Evolutionary conservation across 768 basidiomycete genomes (phyloP).

Genomic region (Suillus fuscotomentosus): DNA sequence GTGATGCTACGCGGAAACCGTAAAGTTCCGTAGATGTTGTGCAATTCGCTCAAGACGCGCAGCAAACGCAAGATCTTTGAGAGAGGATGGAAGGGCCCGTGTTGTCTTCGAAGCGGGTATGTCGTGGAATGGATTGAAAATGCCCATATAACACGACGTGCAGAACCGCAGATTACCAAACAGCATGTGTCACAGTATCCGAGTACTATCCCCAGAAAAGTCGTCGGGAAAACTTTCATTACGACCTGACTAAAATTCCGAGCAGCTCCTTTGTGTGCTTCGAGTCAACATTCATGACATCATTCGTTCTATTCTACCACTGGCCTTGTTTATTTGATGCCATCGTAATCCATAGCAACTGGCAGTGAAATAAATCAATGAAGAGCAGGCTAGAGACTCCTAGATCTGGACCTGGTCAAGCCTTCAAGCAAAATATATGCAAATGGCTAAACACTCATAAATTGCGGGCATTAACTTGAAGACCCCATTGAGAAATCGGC

Average conservation of each 20-base stretch:
- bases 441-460: not conserved
- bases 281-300: slow-evolving; percentile 34
- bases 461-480: not conserved
- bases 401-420: no score
- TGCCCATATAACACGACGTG: not conserved
- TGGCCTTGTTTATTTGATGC: slow-evolving; percentile 61
- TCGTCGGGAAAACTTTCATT: slow-evolving; percentile 10
- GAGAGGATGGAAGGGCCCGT: not conserved
- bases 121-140: not conserved
- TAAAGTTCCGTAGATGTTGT: not conserved
- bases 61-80: not conserved
- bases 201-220: not conserved
- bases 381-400: not conserved
- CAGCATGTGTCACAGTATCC: not conserved
- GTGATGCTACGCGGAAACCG: not conserved
- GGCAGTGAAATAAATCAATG: not conserved
- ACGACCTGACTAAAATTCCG: slow-evolving; percentile 50
- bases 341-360: slow-evolving; percentile 26
- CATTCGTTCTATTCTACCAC: slow-evolving; percentile 88
- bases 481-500: not conserved
- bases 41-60: not conserved
- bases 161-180: not conserved
- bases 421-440: no score
- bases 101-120: not conserved
- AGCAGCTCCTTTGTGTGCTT: slow-evolving; percentile 66